Evolutionary conservation across 2,329 filamentous ascomycete genomes (phyloP), one percentile per base, ranked within the genome.

Genomic region (Talaromyces piceae): DNA sequence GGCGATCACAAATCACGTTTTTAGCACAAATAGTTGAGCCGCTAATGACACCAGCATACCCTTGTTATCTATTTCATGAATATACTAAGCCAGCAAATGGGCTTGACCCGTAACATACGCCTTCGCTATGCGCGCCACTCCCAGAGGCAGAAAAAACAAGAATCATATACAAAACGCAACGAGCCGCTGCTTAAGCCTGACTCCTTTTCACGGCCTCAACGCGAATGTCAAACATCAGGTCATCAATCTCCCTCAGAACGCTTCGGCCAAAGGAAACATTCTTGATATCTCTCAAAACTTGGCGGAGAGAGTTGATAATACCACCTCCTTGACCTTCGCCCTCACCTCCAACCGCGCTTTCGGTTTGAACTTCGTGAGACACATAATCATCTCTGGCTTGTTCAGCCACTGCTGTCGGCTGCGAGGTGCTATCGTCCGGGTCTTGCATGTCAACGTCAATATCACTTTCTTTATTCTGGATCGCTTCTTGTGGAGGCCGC

Each of bases 151-250:
- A 33, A 22, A 4, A 39, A 28, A 48, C 27, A 8, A 28, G 18
- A 48, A 4, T 44, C 31, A 43, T 18, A 28, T 12, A 30, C 13
- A 27, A 43, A 16, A 44, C 33, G 7, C 44, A 43, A 43, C 6
- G 4, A 18, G 4, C 30, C 16, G 20, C 12, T 22, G 16, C 2
- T 16, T 54, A 46, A 7, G 13, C 18, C 2, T 45, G 18, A 54
- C 66, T 58, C 55, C 86, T 77, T 60, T 74, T 74, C 60, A 83
- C 83, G 47, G 91, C 76, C 65, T 86, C 82, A 56, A 80, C 77
- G 66, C 87, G 84, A 57, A 91, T 81, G 65, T 91, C 86, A 73
- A 91, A 88, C 63, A 93, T 76, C 59, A 88, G 72, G 63, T 91
- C 85, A 62, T 93, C 88, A 57, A 93, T 77, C 63, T 84, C 77